Evolutionary conservation across 164 flowering plant species (phyloP).

Genomic region (Euptelea pleiosperma): DNA sequence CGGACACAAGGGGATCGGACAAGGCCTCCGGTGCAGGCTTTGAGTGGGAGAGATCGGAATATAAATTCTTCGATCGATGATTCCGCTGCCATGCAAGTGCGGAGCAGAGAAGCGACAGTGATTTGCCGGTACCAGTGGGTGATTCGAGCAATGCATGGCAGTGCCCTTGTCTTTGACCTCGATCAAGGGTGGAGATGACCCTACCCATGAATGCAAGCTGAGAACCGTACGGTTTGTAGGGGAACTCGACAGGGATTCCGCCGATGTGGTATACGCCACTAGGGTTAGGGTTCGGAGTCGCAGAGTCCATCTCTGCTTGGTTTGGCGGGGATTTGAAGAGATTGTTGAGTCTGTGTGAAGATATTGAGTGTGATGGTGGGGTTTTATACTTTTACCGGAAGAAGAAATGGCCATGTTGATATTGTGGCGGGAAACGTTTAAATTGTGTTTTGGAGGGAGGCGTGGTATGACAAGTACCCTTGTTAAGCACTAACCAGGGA

Average conservation of each 20-base stretch:
- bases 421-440: too few relatives aligned
- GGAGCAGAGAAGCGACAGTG: conserved; percentile 95
- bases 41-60: conserved; percentile 27
- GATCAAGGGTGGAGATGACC: conserved; percentile 85
- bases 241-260: conserved; percentile 81
- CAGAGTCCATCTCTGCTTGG: conserved; percentile 25
- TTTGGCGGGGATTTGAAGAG: too few relatives aligned
- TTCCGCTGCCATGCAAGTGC: conserved; percentile 87
- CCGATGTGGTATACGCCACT: conserved; percentile 49
- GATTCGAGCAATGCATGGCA: conserved; percentile 95
- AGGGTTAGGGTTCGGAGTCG: conserved; percentile 22
- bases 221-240: conserved; percentile 89
- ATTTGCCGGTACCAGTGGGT: conserved; percentile 95
- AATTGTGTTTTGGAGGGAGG: too few relatives aligned
- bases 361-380: too few relatives aligned
- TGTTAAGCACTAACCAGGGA: too few relatives aligned
- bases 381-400: too few relatives aligned
- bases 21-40: conserved; percentile 49
- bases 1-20: conserved; percentile 58
- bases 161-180: conserved; percentile 70
- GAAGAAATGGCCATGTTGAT: too few relatives aligned
- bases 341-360: too few relatives aligned
- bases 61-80: conserved; percentile 30
- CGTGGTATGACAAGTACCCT: too few relatives aligned
- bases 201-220: conserved; percentile 94